Evolutionary conservation across 148 eudicot genomes (phyloP).

Genomic region (Cornus kousa): DNA sequence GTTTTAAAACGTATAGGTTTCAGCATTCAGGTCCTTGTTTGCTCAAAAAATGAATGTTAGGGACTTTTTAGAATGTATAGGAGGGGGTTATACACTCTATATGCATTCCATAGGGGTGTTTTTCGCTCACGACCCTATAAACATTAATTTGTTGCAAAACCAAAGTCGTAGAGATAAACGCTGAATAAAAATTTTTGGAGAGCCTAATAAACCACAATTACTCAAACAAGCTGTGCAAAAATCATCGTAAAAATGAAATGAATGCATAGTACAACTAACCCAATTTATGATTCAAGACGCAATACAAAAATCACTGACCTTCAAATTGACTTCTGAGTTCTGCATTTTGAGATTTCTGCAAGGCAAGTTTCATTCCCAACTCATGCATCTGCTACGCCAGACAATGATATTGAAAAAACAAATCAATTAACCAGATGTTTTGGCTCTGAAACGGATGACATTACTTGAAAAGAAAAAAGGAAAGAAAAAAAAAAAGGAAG

Average conservation of each 20-base stretch:
- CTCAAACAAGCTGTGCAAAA: background rate
- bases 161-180: background rate
- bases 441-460: background rate
- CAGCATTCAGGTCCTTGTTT: no score
- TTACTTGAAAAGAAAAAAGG: background rate
- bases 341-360: conserved; percentile 81
- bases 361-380: conserved; percentile 83
- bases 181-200: background rate
- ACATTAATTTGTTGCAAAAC: background rate
- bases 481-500: background rate
- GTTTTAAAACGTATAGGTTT: no score
- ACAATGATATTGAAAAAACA: background rate
- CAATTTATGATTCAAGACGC: background rate
- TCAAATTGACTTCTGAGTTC: conserved; percentile 85
- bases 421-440: background rate
- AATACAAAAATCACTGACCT: conserved; percentile 48
- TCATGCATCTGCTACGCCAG: conserved; percentile 71
- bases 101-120: no score
- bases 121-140: no score
- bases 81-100: no score
- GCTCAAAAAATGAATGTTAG: no score
- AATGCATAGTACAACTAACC: background rate
- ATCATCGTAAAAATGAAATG: conserved; percentile 7
- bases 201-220: background rate
- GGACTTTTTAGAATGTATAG: no score